Percentiles rank a stretch among this genome's conserved stretches.
phyloP scores from a whole-genome alignment of 1,139 yeast species.

The Diutina siamensis region DNA sequence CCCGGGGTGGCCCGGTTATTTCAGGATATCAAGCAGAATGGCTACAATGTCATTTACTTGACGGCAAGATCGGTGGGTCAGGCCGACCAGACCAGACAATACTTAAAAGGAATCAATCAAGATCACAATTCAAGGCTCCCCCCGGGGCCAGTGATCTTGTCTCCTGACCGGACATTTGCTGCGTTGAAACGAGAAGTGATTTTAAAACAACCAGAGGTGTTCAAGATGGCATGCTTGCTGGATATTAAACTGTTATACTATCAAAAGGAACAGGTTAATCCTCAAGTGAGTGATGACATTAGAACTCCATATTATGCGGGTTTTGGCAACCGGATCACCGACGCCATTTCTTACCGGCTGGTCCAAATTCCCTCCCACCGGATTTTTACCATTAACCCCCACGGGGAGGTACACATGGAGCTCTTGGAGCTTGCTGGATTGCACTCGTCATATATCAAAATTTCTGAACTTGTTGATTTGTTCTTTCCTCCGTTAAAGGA shows the following conservation, averaged over 20 bases:
- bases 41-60: constrained; percentile 85
- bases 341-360: constrained; percentile 88
- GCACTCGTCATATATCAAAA: constrained; percentile 75
- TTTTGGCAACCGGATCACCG: constrained; percentile 94
- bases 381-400: constrained; percentile 91
- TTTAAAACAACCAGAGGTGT: constrained; percentile 89
- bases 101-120: constrained; percentile 69
- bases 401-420: constrained; percentile 97
- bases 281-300: constrained; percentile 17
- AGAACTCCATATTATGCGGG: constrained; percentile 92
- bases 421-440: constrained; percentile 88
- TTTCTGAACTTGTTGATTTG: constrained; percentile 92
- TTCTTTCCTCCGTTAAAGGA: constrained; percentile 81
- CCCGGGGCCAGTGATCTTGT: constrained; percentile 83
- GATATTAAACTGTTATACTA: constrained; percentile 68
- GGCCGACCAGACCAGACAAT: constrained; percentile 86
- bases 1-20: constrained; percentile 88
- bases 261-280: constrained; percentile 10
- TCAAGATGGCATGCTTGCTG: constrained; percentile 92
- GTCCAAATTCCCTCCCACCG: constrained; percentile 93
- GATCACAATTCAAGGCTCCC: constrained; percentile 57
- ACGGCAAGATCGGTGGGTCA: constrained; percentile 96
- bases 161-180: constrained; percentile 96
- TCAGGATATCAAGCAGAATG: constrained; percentile 74
- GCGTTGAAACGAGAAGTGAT: constrained; percentile 88